Evolutionary conservation across 192 early-diverging fungal species (phyloP).

Genomic region (Polychytrium aggregatum): DNA sequence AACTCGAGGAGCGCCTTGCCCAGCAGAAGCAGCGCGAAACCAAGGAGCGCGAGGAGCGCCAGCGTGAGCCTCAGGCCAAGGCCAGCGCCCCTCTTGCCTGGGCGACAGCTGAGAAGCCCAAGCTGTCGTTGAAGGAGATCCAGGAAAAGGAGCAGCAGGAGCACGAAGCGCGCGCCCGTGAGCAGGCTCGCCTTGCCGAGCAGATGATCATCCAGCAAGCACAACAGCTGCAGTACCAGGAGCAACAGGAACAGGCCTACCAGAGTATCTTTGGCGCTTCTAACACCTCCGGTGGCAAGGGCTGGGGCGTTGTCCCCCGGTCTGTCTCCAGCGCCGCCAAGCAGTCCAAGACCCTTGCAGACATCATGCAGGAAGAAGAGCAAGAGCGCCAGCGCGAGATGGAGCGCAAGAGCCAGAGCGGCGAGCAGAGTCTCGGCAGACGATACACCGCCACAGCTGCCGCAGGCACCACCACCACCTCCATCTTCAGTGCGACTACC

Average conservation of each 20-base stretch:
- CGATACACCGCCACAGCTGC: constrained; percentile 28
- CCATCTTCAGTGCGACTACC: constrained; percentile 4
- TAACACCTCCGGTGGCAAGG: no score
- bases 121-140: constrained; percentile 35
- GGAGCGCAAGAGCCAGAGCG: not conserved
- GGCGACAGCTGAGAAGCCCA: no score
- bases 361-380: constrained; percentile 42
- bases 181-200: constrained; percentile 19
- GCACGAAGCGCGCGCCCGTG: constrained; percentile 15
- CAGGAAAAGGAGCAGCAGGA: constrained; percentile 33
- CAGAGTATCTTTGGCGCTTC: no score
- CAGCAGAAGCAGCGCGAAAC: constrained; percentile 5
- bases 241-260: not conserved
- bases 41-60: no score
- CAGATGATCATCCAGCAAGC: constrained; percentile 25
- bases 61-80: no score
- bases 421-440: constrained; percentile 10
- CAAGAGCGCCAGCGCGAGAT: constrained; percentile 19
- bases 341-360: constrained; percentile 25
- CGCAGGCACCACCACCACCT: not conserved
- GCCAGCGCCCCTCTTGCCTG: no score
- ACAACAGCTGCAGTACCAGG: constrained; percentile 20
- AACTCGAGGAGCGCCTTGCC: constrained; percentile 5
- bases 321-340: constrained; percentile 7
- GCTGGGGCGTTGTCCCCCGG: no score